Evolutionary conservation across 352 stramenopile species (phyloP).

Genomic region (Blastocystis sp.): DNA sequence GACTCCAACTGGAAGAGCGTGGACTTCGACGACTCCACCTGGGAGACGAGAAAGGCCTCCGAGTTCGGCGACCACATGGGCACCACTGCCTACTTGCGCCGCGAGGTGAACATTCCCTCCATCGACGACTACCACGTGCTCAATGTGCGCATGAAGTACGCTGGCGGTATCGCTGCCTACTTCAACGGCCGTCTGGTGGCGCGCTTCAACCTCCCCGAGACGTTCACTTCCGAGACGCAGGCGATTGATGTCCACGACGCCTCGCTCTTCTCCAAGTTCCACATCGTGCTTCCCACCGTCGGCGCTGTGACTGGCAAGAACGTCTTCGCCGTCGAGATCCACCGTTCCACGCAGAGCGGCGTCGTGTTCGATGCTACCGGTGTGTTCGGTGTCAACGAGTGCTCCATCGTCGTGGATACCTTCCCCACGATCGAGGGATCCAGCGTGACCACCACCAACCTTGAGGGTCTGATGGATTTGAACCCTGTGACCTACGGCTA

Average conservation of each 20-base stretch:
- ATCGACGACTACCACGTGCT: constrained; percentile 43
- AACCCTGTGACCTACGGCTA: constrained; percentile 38
- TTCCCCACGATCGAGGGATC: background rate
- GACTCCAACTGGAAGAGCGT: background rate
- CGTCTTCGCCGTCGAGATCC: constrained; percentile 25
- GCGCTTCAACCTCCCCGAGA: constrained; percentile 27
- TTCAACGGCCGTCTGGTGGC: constrained; percentile 13
- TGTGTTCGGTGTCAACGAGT: constrained; percentile 3
- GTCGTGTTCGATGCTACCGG: background rate
- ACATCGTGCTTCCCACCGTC: background rate
- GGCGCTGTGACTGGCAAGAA: constrained; percentile 2
- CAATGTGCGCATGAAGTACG: constrained; percentile 23
- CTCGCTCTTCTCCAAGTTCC: constrained; percentile 31
- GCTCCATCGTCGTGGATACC: constrained; percentile 7
- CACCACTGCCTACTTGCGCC: background rate
- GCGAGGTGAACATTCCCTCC: background rate
- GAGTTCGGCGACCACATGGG: background rate
- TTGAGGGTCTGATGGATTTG: constrained; percentile 24
- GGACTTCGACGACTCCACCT: background rate
- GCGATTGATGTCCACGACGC: background rate
- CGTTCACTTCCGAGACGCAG: background rate
- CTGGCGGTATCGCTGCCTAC: constrained; percentile 13
- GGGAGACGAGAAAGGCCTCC: background rate
- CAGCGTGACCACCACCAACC: background rate
- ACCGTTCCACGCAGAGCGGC: background rate